Percentiles rank a stretch among this genome's conserved stretches.
Evolutionary conservation across 805 yeast genomes (phyloP).

Genomic region (Kurtzmaniella fragi): DNA sequence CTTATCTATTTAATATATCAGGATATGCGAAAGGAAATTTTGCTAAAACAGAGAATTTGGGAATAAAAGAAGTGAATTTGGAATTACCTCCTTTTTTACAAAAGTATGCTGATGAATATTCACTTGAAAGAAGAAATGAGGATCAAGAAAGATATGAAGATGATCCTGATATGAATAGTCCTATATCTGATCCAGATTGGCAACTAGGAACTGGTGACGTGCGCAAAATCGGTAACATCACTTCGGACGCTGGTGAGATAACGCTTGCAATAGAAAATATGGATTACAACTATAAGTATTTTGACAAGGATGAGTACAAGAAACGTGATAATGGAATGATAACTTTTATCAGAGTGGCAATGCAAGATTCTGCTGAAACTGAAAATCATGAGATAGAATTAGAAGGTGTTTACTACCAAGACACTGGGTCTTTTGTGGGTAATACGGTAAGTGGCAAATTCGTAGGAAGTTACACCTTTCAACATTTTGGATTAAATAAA

Average conservation of each 20-base stretch:
- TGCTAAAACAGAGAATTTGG: slow-evolving; percentile 6
- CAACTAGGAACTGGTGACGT: slow-evolving; percentile 1
- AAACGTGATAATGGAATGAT: slow-evolving; percentile 27
- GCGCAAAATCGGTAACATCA: slow-evolving; percentile 23
- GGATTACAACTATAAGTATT: slow-evolving; percentile 19
- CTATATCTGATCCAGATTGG: slow-evolving; percentile 11
- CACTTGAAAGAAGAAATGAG: slow-evolving; percentile 18
- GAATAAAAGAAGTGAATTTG: slow-evolving; percentile 12
- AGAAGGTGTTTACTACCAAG: slow-evolving; percentile 62
- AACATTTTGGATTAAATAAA: slow-evolving; percentile 47
- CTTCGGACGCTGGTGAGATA: slow-evolving; percentile 22
- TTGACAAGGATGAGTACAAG: slow-evolving; percentile 11
- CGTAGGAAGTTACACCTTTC: slow-evolving; percentile 54
- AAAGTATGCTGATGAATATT: slow-evolving; percentile 22
- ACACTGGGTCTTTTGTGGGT: slow-evolving; percentile 57
- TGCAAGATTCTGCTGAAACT: slow-evolving; percentile 43
- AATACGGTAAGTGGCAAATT: slow-evolving; percentile 61
- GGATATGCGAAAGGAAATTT: slow-evolving; percentile 33
- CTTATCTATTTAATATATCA: slow-evolving; percentile 31
- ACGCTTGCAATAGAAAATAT: slow-evolving; percentile 15
- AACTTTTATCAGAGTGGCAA: slow-evolving; percentile 21
- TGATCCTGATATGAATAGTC: slow-evolving; percentile 19
- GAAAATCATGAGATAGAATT: slow-evolving; percentile 48
- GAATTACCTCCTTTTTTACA: slow-evolving; percentile 25
- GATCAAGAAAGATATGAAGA: slow-evolving; percentile 21